Evolutionary conservation across 208 protist species (phyloP), one percentile per base, ranked within the genome.

Genomic region (Leishmania arabica): DNA sequence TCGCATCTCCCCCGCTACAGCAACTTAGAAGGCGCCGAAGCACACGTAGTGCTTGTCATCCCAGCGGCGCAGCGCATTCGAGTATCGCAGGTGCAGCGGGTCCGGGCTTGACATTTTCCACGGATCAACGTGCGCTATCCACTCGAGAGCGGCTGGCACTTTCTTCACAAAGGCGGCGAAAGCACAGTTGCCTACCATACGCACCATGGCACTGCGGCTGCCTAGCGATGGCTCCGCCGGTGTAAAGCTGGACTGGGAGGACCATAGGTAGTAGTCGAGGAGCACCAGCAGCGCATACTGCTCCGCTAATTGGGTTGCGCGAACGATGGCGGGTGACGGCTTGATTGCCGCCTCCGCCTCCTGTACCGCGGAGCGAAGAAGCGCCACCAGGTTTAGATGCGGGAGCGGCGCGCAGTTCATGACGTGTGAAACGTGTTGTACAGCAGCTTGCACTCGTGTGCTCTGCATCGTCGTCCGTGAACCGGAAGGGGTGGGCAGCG

Each of bases 51-150:
- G 81, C 27, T 84, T 80, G 51, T 90, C 85, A 72, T 97, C 95
- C 95, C 95, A 97, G 0, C 95, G 86, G 34, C 95, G 91, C 62
- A 96, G 84, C 17, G 87, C 89, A 74, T 97, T 95, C 13, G 88
- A 93, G 82, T 96, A 97, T 45, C 91, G 90, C 15, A 89, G 64
- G 60, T 96, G 93, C n/a, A 78, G 75, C 2, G 78, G 71, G 72
- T 97, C 95, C 24, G 95, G 92, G 53, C 84, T 91, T 11, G 76
- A 69, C 0, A 70, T 37, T 51, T 72, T 40, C 95, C 95, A 97
- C 64, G 95, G 95, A 68, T 97, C 92, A 79, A 96, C 90, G 9
- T 73, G 45, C 31, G 92, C 79, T 0, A 96, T 88, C 90, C 90
- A 95, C 31, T 49, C 62, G 40, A 83, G 54, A 3, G 87, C 79